Evolutionary conservation across 805 yeast genomes (phyloP).

Genomic region (Pachysolen tannophilus): DNA sequence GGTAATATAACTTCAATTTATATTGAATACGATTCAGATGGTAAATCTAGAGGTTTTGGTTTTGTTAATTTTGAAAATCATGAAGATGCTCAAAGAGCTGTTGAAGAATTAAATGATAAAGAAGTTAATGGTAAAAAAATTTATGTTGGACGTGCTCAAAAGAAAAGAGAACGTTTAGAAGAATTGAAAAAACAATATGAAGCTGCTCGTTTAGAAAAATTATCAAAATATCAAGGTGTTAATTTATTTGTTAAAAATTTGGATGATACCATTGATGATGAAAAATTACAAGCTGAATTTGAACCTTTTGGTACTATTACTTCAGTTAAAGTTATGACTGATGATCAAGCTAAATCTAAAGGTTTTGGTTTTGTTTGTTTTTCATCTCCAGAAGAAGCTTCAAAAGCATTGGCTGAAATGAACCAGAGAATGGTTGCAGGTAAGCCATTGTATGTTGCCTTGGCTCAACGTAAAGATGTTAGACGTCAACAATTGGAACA

Average conservation of each 20-base stretch:
- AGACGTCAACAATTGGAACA: constrained; percentile 96
- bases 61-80: constrained; percentile 88
- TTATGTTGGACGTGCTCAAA: constrained; percentile 98
- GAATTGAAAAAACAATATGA: constrained; percentile 94
- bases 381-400: constrained; percentile 97
- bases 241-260: constrained; percentile 95
- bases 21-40: constrained; percentile 74
- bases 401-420: constrained; percentile 97
- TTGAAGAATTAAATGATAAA: constrained; percentile 81
- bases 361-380: constrained; percentile 99
- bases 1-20: constrained; percentile 82
- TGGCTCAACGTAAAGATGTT: constrained; percentile 97
- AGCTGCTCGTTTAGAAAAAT: constrained; percentile 82
- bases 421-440: constrained; percentile 92
- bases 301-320: constrained; percentile 91
- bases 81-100: constrained; percentile 84
- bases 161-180: constrained; percentile 95
- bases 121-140: constrained; percentile 81
- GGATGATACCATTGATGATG: constrained; percentile 90
- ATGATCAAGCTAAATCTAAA: constrained; percentile 89
- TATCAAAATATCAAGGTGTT: constrained; percentile 94
- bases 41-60: constrained; percentile 92
- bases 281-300: constrained; percentile 84
- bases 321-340: constrained; percentile 93
- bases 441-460: constrained; percentile 96